These are phyloP conservation scores for Trichosporon faecale DNA, from an alignment of 1,284 basidiomycete genomes.

Conservation along the genomic window DNA sequence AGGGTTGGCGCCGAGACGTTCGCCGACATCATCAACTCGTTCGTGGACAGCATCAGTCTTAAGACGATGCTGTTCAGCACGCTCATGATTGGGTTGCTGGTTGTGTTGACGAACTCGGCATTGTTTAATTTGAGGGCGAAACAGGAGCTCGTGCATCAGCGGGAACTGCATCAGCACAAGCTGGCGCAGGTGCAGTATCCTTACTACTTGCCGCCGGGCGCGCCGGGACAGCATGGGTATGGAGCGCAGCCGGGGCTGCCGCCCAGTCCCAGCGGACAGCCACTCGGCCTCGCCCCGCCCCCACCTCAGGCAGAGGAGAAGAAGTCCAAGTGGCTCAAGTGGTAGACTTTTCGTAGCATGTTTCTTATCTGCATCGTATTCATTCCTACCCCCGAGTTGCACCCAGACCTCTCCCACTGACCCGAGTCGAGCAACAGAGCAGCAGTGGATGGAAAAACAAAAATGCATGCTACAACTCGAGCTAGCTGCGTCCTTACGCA, in stretches of 20 bases:
- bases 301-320: background rate
- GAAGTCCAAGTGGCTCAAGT: conserved; percentile 10
- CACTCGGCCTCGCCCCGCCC: background rate
- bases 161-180: background rate
- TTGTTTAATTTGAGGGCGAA: conserved; percentile 56
- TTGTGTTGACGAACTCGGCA: conserved; percentile 76
- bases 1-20: conserved; percentile 89
- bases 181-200: background rate
- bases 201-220: background rate
- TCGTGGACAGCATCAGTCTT: conserved; percentile 95
- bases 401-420: too few species aligned
- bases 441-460: background rate
- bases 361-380: background rate
- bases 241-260: background rate
- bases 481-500: background rate
- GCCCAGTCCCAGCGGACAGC: background rate
- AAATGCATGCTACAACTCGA: conserved; percentile 17
- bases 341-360: conserved; percentile 2
- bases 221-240: background rate
- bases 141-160: conserved; percentile 37
- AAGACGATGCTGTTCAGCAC: conserved; percentile 87
- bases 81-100: conserved; percentile 72
- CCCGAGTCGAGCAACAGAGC: too few species aligned
- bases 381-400: background rate
- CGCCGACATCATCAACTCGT: conserved; percentile 92